Percentiles rank a stretch among this genome's conserved stretches.
These are phyloP conservation scores for Suillus luteus DNA, from an alignment of 768 basidiomycete species.

Conservation along the genomic window DNA sequence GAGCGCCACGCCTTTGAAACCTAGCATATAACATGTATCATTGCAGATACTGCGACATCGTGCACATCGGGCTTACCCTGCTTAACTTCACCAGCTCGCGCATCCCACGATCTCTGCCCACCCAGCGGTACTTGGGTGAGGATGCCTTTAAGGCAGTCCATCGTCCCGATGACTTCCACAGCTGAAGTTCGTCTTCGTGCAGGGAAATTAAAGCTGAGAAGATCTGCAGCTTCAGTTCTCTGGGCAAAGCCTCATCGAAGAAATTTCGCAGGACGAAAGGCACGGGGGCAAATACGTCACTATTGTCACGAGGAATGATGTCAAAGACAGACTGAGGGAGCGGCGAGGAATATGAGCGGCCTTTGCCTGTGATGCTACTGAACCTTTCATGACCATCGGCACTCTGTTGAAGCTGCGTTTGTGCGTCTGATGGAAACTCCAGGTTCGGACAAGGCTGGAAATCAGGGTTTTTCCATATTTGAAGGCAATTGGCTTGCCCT, in stretches of 20 bases:
- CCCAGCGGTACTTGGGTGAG: conserved; percentile 67
- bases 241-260: conserved; percentile 72
- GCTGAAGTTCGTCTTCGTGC: conserved; percentile 60
- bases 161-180: conserved; percentile 42
- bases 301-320: conserved; percentile 47
- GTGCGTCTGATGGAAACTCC: not conserved
- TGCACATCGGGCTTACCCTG: conserved; percentile 54
- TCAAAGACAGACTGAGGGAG: conserved; percentile 64
- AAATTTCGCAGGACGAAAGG: conserved; percentile 49
- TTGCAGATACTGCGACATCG: not conserved
- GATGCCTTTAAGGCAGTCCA: conserved; percentile 67
- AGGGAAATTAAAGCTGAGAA: conserved; percentile 55
- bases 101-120: conserved; percentile 72
- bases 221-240: conserved; percentile 66
- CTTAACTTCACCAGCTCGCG: conserved; percentile 79
- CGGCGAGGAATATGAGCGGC: conserved; percentile 66
- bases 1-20: conserved; percentile 77
- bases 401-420: conserved; percentile 15
- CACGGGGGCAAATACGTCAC: conserved; percentile 55
- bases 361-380: conserved; percentile 45
- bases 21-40: conserved; percentile 40
- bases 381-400: conserved; percentile 21
- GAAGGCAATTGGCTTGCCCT: conserved; percentile 38
- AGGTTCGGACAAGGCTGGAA: not conserved
- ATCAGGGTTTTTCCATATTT: conserved; percentile 46